A percentile compares a stretch with the other conserved stretches of the same genome.
phyloP scores from a whole-genome alignment of 305 asterid genomes.

The Coffea humblotiana region DNA sequence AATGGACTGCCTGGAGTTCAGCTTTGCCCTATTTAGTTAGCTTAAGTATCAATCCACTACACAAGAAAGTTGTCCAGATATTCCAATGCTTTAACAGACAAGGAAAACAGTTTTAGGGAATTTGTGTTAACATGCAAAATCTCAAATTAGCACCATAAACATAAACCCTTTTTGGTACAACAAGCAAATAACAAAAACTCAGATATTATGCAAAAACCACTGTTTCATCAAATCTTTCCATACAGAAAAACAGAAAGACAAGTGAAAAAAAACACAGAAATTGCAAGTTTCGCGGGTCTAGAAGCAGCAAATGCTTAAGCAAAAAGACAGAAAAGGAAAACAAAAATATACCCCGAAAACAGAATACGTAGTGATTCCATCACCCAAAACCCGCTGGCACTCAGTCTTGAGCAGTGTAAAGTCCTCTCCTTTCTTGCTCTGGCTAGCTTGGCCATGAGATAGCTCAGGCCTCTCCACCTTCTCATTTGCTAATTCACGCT shows the following conservation, averaged over 20 bases:
- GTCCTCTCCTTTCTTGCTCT: constrained; percentile 97
- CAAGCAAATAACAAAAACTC: background rate
- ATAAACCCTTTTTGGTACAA: background rate
- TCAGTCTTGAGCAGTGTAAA: constrained; percentile 80
- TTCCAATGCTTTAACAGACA: background rate
- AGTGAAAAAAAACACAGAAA: background rate
- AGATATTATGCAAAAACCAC: background rate
- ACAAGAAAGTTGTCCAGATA: background rate
- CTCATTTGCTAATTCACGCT: constrained; percentile 90
- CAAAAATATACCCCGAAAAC: constrained; percentile 71
- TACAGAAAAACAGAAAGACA: background rate
- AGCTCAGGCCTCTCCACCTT: constrained; percentile 88
- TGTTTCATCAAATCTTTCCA: constrained; percentile 2
- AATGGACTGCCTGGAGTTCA: background rate
- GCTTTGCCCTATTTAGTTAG: background rate
- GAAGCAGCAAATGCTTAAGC: background rate
- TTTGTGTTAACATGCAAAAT: background rate
- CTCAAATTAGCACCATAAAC: background rate
- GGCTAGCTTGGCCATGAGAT: constrained; percentile 74
- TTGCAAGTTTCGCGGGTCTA: background rate
- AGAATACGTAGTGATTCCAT: constrained; percentile 82
- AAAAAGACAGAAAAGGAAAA: constrained; percentile 5
- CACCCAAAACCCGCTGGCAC: constrained; percentile 83
- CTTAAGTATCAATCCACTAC: background rate
- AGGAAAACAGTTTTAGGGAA: background rate